These are phyloP conservation scores for Lentinula boryana DNA, from an alignment of 768 basidiomycete species.

Conservation along the genomic window DNA sequence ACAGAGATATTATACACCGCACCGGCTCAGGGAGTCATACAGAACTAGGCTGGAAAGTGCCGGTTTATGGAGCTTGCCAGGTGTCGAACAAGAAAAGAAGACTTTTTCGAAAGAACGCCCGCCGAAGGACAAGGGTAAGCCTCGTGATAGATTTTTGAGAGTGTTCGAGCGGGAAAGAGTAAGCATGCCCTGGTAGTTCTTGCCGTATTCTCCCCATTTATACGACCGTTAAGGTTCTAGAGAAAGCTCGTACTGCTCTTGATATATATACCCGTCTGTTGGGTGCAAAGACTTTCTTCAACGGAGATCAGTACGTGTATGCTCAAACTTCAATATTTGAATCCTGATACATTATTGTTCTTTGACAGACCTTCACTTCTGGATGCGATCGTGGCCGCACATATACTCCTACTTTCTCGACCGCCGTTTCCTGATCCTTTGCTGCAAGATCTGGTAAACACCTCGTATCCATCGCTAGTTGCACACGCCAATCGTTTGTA, in stretches of 20 bases:
- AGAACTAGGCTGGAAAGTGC: constrained; percentile 53
- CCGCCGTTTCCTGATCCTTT: constrained; percentile 59
- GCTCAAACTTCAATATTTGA: neutral
- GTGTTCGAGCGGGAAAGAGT: constrained; percentile 68
- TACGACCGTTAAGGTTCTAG: constrained; percentile 39
- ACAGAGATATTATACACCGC: constrained; percentile 69
- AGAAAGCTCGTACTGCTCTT: constrained; percentile 51
- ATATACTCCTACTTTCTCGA: constrained; percentile 52
- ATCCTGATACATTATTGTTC: neutral
- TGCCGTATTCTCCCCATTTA: neutral
- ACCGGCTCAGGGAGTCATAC: constrained; percentile 52
- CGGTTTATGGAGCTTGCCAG: constrained; percentile 53
- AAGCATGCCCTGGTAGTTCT: neutral
- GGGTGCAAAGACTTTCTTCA: constrained; percentile 43
- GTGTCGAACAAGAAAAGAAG: constrained; percentile 38
- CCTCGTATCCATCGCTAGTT: constrained; percentile 51
- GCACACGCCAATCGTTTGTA: constrained; percentile 52
- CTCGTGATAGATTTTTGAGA: constrained; percentile 32
- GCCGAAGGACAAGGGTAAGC: constrained; percentile 22
- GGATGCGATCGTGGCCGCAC: constrained; percentile 64
- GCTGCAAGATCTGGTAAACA: constrained; percentile 45
- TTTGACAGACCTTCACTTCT: constrained; percentile 49
- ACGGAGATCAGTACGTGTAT: constrained; percentile 37
- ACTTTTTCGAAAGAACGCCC: constrained; percentile 26
- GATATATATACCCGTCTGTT: constrained; percentile 56